phyloP scores from a whole-genome alignment of 1,284 basidiomycete species.

The Irpex rosettiformis region DNA sequence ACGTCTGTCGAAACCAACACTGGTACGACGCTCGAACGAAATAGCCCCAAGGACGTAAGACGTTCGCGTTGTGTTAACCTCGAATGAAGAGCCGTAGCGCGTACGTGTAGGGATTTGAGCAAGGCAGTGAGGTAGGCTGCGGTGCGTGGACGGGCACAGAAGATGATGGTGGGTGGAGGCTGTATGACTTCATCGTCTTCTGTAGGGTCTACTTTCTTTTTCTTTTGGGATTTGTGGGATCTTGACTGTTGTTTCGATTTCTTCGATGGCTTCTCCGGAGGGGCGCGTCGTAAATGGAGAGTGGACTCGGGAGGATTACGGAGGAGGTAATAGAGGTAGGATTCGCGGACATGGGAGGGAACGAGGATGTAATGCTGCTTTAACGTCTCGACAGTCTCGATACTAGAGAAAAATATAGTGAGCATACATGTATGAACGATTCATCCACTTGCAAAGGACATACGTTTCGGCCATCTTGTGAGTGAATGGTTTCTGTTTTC shows the following conservation, averaged over 20 bases:
- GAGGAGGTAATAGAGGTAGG: slow-evolving; percentile 89
- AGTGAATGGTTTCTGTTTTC: slow-evolving; percentile 86
- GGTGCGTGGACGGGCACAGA: slow-evolving; percentile 84
- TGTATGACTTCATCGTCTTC: slow-evolving; percentile 56
- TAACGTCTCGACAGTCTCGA: slow-evolving; percentile 83
- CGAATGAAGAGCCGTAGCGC: slow-evolving; percentile 90
- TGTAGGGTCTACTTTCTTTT: slow-evolving; percentile 17
- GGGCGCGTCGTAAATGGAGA: slow-evolving; percentile 56
- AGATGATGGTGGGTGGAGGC: slow-evolving; percentile 93
- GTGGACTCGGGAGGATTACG: slow-evolving; percentile 85
- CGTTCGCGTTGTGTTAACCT: slow-evolving; percentile 90
- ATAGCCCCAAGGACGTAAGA: slow-evolving; percentile 80
- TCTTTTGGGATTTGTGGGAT: slow-evolving; percentile 27
- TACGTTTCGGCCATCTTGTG: slow-evolving; percentile 80
- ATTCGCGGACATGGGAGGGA: slow-evolving; percentile 92
- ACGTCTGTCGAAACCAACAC: slow-evolving; percentile 95
- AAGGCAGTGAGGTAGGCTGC: slow-evolving; percentile 87
- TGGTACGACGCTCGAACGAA: slow-evolving; percentile 85
- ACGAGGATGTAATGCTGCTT: slow-evolving; percentile 92
- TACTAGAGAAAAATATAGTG: slow-evolving; percentile 39
- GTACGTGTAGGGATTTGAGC: slow-evolving; percentile 77
- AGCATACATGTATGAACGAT: neutral
- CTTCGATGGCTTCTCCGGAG: slow-evolving; percentile 43
- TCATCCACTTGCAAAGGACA: slow-evolving; percentile 28
- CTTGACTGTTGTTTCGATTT: slow-evolving; percentile 28